Percentiles rank a stretch among this genome's conserved stretches.
These are phyloP conservation scores for Cornus controversa DNA, from an alignment of 148 eudicot genomes.

Conservation along the genomic window DNA sequence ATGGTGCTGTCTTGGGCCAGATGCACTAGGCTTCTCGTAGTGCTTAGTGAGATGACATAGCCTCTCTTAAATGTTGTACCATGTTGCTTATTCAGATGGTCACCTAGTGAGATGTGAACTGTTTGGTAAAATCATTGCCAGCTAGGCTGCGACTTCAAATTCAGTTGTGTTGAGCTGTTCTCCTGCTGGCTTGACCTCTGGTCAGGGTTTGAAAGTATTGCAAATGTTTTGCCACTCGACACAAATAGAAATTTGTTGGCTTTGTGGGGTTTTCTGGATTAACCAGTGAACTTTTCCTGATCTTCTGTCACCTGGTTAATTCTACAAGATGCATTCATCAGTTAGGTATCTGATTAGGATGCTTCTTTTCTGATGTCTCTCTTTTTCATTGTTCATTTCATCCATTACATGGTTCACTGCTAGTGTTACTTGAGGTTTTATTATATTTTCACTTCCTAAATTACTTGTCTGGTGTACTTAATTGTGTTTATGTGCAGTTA, in stretches of 20 bases:
- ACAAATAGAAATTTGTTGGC: too few relatives aligned
- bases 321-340: not conserved
- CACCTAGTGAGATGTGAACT: too few relatives aligned
- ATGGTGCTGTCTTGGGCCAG: too few relatives aligned
- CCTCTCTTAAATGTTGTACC: too few relatives aligned
- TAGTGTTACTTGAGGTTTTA: not conserved
- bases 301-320: not conserved
- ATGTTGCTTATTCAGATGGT: too few relatives aligned
- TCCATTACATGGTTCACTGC: not conserved
- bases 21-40: too few relatives aligned
- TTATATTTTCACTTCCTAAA: not conserved
- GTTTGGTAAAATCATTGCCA: too few relatives aligned
- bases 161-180: not conserved
- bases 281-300: too few relatives aligned
- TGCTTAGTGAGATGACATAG: too few relatives aligned
- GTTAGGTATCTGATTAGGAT: not conserved
- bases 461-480: not conserved
- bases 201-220: constrained; percentile 1
- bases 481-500: not conserved
- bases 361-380: too few relatives aligned
- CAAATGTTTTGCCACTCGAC: not conserved
- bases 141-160: too few relatives aligned
- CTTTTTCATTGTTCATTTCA: not conserved
- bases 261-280: too few relatives aligned
- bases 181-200: not conserved